Conservation (phyloP, 176 grass and related monocot species). For the Miscanthus lutarioriparius region DNA sequence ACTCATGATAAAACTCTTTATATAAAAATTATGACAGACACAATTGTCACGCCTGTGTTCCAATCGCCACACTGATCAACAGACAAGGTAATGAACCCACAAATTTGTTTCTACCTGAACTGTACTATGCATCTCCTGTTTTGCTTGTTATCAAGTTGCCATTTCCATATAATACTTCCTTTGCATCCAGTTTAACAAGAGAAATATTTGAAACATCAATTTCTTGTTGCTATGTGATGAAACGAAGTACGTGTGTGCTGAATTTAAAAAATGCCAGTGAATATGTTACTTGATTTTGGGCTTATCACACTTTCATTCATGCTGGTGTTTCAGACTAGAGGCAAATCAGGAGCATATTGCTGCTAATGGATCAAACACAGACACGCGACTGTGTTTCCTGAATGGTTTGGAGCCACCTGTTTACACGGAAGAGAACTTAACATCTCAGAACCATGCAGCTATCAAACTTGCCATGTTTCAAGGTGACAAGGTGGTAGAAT, state of each 20-base stretch:
- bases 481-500: background rate
- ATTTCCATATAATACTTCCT: background rate
- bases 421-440: conserved; percentile 32
- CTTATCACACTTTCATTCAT: background rate
- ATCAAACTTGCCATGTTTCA: conserved; percentile 38
- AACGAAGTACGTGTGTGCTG: background rate
- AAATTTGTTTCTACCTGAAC: background rate
- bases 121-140: background rate
- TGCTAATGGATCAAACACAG: conserved; percentile 12
- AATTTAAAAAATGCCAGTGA: background rate
- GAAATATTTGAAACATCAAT: background rate
- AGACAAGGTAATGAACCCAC: background rate
- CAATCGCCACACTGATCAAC: background rate
- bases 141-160: background rate
- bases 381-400: conserved; percentile 9
- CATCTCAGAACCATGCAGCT: background rate
- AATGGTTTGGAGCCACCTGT: conserved; percentile 14
- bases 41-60: background rate
- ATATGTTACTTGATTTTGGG: background rate
- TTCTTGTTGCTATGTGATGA: background rate
- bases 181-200: background rate
- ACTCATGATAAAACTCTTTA: background rate
- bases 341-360: background rate
- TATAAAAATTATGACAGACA: conserved; percentile 19
- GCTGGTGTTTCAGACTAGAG: conserved; percentile 13